Conservation (phyloP, 2,329 filamentous ascomycete genomes). For the Lomentospora prolificans region DNA sequence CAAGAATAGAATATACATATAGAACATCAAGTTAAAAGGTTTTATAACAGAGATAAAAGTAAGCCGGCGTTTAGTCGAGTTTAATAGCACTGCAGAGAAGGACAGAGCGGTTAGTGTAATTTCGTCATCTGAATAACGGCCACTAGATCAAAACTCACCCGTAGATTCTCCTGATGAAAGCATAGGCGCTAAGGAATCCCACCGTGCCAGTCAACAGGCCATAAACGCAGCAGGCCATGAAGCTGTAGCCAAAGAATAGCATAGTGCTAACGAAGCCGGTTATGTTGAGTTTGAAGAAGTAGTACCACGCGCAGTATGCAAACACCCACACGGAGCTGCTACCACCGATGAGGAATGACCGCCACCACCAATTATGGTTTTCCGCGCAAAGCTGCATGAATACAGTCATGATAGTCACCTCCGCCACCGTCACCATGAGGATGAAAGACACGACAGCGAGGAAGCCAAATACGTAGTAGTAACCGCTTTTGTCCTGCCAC, state of each 20-base stretch:
- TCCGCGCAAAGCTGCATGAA: conserved; percentile 77
- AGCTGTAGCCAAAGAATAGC: conserved; percentile 79
- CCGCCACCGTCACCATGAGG: conserved; percentile 65
- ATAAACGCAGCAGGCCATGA: conserved; percentile 72
- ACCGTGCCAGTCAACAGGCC: conserved; percentile 74
- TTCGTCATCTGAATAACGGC: no score
- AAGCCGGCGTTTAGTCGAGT: conserved; percentile 27
- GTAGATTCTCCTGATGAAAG: conserved; percentile 77
- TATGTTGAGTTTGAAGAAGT: conserved; percentile 69
- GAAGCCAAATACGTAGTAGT: conserved; percentile 89
- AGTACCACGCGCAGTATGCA: conserved; percentile 76
- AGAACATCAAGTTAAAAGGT: no score
- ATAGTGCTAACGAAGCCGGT: conserved; percentile 68
- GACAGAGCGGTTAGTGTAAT: not conserved
- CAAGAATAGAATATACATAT: no score
- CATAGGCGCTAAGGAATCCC: conserved; percentile 74
- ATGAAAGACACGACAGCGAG: conserved; percentile 64
- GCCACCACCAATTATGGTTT: conserved; percentile 92
- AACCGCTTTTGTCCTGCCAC: conserved; percentile 85
- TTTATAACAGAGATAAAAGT: no score
- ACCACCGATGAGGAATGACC: conserved; percentile 71
- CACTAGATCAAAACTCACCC: no score
- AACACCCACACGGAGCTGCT: conserved; percentile 75
- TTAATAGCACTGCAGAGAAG: conserved; percentile 36
- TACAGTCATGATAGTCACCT: conserved; percentile 74